Evolutionary conservation across 2,329 filamentous ascomycete genomes (phyloP).

Genomic region (Paecilomyces sp.): DNA sequence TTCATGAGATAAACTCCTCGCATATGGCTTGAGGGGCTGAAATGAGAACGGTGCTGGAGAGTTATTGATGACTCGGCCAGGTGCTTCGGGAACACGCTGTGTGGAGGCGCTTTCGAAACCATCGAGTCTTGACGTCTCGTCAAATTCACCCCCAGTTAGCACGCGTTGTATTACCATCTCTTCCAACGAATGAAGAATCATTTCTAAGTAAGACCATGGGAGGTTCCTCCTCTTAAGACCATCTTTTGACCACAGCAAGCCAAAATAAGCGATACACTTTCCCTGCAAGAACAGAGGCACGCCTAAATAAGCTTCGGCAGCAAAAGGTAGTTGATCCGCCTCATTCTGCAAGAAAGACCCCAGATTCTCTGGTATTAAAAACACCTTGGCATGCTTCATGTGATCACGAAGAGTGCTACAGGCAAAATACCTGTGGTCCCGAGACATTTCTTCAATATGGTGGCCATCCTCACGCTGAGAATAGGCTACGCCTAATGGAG

Average conservation of each 20-base stretch:
- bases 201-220: slow-evolving; percentile 61
- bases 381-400: slow-evolving; percentile 66
- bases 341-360: slow-evolving; percentile 55
- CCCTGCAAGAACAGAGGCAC: slow-evolving; percentile 58
- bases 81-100: slow-evolving; percentile 9
- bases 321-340: slow-evolving; percentile 50
- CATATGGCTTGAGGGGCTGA: slow-evolving; percentile 63
- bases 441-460: slow-evolving; percentile 45
- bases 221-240: slow-evolving; percentile 50
- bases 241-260: slow-evolving; percentile 62
- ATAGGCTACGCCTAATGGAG: slow-evolving; percentile 58
- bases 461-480: slow-evolving; percentile 56
- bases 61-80: slow-evolving; percentile 45
- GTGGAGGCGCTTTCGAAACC: slow-evolving; percentile 14
- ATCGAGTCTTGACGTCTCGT: slow-evolving; percentile 23
- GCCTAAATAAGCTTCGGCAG: slow-evolving; percentile 60
- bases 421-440: slow-evolving; percentile 57
- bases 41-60: slow-evolving; percentile 49
- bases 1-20: slow-evolving; percentile 65
- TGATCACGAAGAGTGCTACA: slow-evolving; percentile 60
- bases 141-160: slow-evolving; percentile 46
- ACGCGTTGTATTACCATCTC: slow-evolving; percentile 57
- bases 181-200: slow-evolving; percentile 62
- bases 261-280: slow-evolving; percentile 63
- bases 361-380: slow-evolving; percentile 58